These are phyloP conservation scores for Acacia pycnantha DNA, from an alignment of 331 rosid species.

Conservation along the genomic window DNA sequence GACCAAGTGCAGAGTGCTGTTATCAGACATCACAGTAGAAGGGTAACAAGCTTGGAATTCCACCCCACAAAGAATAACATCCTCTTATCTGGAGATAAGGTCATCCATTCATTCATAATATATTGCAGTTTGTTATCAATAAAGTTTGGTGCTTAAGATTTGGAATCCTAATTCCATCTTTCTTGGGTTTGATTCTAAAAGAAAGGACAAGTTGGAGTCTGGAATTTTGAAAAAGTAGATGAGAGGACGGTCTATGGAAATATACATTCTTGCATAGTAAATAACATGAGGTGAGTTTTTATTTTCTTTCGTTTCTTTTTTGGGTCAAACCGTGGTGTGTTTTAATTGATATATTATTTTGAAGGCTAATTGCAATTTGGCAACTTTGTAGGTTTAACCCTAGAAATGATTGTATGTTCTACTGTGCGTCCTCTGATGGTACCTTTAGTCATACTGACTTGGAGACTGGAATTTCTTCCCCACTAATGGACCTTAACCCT, in stretches of 20 bases:
- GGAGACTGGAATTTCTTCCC: conserved; percentile 81
- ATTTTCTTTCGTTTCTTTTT: background rate
- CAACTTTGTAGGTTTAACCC: conserved; percentile 67
- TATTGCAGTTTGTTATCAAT: background rate
- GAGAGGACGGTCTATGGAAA: conserved; percentile 82
- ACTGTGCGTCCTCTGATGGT: conserved; percentile 94
- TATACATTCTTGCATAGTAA: conserved; percentile 80
- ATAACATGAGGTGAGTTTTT: conserved; percentile 78
- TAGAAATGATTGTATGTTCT: conserved; percentile 65
- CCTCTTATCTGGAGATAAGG: conserved; percentile 97
- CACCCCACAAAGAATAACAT: conserved; percentile 88
- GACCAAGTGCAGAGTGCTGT: conserved; percentile 85
- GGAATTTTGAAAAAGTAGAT: conserved; percentile 79
- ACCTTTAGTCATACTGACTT: conserved; percentile 72
- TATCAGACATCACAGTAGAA: conserved; percentile 88
- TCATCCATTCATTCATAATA: conserved; percentile 11
- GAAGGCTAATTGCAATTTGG: conserved; percentile 23
- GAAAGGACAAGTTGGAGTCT: conserved; percentile 99
- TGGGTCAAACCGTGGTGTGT: background rate
- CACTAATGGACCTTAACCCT: conserved; percentile 75
- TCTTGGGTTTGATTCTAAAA: conserved; percentile 38
- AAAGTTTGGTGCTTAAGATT: conserved; percentile 10
- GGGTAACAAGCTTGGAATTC: conserved; percentile 86
- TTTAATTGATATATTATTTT: background rate
- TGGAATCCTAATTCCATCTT: conserved; percentile 17